Evolutionary conservation across 2,329 filamentous ascomycete genomes (phyloP).

Genomic region (Sporothrix sp.): DNA sequence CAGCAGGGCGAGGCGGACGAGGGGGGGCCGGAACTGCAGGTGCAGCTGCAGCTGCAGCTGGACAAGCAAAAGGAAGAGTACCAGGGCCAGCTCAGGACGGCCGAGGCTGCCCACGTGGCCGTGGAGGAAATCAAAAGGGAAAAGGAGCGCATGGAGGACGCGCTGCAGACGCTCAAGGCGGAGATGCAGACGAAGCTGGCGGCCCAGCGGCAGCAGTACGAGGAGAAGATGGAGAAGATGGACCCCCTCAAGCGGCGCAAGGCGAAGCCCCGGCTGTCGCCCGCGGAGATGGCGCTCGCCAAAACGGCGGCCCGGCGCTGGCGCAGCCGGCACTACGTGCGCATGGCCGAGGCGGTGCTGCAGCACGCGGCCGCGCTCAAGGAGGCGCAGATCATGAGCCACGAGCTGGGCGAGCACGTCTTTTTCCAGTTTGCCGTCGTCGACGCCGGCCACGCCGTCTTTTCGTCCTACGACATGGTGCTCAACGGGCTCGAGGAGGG

Average conservation of each 20-base stretch:
- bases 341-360: conserved; percentile 85
- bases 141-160: conserved; percentile 77
- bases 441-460: conserved; percentile 76
- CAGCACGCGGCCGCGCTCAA: conserved; percentile 83
- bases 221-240: conserved; percentile 72
- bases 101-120: conserved; percentile 65
- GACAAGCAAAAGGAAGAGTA: conserved; percentile 80
- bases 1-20: conserved; percentile 68
- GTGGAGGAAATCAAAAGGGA: conserved; percentile 76
- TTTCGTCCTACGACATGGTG: conserved; percentile 93
- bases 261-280: conserved; percentile 54
- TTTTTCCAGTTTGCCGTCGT: conserved; percentile 93
- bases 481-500: conserved; percentile 85
- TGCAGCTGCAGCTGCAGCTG: conserved; percentile 73
- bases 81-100: conserved; percentile 63
- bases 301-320: conserved; percentile 61
- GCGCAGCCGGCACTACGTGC: conserved; percentile 77
- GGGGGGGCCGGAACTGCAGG: no score
- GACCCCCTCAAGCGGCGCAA: conserved; percentile 53
- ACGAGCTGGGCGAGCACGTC: conserved; percentile 85
- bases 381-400: conserved; percentile 96
- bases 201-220: conserved; percentile 73
- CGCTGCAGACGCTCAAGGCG: conserved; percentile 64
- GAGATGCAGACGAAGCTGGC: conserved; percentile 83
- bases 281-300: conserved; percentile 62